Conservation (phyloP, 257 asterid species). For the Solanum medicagineum region DNA sequence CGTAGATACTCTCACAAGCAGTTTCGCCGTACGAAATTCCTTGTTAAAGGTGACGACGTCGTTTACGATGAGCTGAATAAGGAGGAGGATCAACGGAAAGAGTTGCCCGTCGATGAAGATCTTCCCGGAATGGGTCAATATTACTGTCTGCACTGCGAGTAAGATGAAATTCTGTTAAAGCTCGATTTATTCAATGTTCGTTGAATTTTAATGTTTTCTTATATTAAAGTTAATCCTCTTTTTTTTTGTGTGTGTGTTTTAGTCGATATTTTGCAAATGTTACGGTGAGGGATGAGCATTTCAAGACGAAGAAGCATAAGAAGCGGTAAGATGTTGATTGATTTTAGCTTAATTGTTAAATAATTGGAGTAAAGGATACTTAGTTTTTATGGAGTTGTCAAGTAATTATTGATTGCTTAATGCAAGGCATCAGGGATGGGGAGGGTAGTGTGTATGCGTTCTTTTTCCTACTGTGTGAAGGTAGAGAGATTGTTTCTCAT, state of each 20-base stretch:
- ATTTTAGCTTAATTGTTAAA: neutral
- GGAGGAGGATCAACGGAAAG: conserved; percentile 21
- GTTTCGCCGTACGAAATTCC: conserved; percentile 47
- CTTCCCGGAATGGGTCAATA: conserved; percentile 95
- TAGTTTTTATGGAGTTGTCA: neutral
- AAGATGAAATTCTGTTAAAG: neutral
- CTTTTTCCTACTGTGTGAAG: neutral
- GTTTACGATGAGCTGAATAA: conserved; percentile 67
- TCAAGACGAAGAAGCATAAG: conserved; percentile 70
- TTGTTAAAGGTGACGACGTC: conserved; percentile 61
- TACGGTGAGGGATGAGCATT: conserved; percentile 76
- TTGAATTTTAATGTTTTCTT: neutral
- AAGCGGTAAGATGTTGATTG: conserved; percentile 43
- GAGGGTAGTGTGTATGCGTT: neutral
- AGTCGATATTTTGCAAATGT: conserved; percentile 74
- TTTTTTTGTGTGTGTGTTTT: neutral
- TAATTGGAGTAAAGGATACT: neutral
- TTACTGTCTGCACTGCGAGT: conserved; percentile 92
- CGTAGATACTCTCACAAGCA: conserved; percentile 65
- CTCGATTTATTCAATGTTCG: neutral
- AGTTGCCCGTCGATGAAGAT: conserved; percentile 75
- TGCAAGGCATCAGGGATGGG: neutral
- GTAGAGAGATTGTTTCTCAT: neutral
- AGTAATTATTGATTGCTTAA: neutral
- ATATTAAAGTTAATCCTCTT: no score